phyloP scores from a whole-genome alignment of 2,329 filamentous ascomycete genomes.

The Aspergillus luchuensis region DNA sequence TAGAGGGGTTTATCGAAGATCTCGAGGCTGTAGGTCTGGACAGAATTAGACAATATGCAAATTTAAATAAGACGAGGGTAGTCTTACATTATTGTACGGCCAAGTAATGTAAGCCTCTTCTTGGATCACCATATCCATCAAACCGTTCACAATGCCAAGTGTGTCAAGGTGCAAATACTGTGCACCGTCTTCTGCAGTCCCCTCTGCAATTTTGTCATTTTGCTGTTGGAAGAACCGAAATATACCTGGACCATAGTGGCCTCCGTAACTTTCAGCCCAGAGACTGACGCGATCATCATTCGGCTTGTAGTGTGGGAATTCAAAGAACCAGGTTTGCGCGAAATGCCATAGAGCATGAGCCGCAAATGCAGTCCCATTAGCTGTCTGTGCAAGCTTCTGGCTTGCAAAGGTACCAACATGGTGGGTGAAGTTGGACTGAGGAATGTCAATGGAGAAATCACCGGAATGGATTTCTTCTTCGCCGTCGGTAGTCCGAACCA shows the following conservation, averaged over 20 bases:
- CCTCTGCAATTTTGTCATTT: not conserved
- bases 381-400: constrained; percentile 2
- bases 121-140: constrained; percentile 4
- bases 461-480: not conserved
- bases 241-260: constrained; percentile 7
- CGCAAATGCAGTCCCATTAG: constrained; percentile 4
- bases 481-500: not conserved
- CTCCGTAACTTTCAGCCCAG: constrained; percentile 9
- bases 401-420: constrained; percentile 6
- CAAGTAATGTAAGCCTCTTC: not conserved
- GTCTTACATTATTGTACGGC: constrained; percentile 2
- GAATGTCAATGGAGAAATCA: not conserved
- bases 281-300: constrained; percentile 3
- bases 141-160: constrained; percentile 3
- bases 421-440: not conserved
- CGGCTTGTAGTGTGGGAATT: not conserved
- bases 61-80: not conserved
- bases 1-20: constrained; percentile 1
- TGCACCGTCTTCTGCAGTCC: not conserved
- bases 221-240: constrained; percentile 4
- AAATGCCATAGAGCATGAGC: constrained; percentile 8
- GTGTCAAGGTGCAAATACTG: constrained; percentile 2
- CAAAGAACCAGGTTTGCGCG: not conserved
- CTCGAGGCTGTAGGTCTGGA: not conserved
- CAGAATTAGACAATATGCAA: not conserved